phyloP scores from a whole-genome alignment of 2,329 filamentous ascomycete species.

The Tolypocladium capitatum region DNA sequence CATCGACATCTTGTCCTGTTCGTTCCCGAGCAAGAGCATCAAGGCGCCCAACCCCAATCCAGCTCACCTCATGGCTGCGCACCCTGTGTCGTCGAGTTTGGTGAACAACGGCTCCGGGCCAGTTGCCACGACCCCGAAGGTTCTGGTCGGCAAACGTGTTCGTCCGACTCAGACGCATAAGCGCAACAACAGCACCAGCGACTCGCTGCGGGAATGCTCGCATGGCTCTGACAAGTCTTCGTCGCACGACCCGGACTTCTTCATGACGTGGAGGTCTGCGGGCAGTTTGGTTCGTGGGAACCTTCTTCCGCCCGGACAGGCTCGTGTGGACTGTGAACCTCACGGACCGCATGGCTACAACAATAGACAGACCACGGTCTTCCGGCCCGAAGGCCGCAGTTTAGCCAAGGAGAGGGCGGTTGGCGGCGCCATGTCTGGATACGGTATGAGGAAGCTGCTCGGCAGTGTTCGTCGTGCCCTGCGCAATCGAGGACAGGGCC shows the following conservation, averaged over 20 bases:
- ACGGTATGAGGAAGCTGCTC: conserved; percentile 74
- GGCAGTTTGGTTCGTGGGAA: conserved; percentile 82
- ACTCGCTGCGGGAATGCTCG: conserved; percentile 72
- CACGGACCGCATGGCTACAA: conserved; percentile 31
- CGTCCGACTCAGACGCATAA: conserved; percentile 54
- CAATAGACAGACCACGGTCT: conserved; percentile 41
- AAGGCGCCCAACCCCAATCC: conserved; percentile 25
- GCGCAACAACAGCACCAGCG: conserved; percentile 75
- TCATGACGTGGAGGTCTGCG: conserved; percentile 54
- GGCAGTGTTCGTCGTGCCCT: conserved; percentile 75
- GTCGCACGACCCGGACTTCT: conserved; percentile 41
- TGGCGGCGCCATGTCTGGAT: conserved; percentile 49
- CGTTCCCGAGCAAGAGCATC: conserved; percentile 41
- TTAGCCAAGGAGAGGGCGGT: conserved; percentile 34
- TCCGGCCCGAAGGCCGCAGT: conserved; percentile 24
- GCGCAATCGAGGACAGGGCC: conserved; percentile 42
- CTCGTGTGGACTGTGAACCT: conserved; percentile 58
- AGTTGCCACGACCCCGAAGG: conserved; percentile 44
- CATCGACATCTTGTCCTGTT: conserved; percentile 49
- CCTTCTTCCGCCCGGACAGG: conserved; percentile 66
- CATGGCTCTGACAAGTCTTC: conserved; percentile 38
- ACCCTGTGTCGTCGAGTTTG: conserved; percentile 41
- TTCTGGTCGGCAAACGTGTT: conserved; percentile 44
- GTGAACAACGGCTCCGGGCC: conserved; percentile 32
- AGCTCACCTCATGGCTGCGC: conserved; percentile 34